Base-by-base conservation (phyloP, 2,329 filamentous ascomycete genomes). In the Xylaria sp. region DNA sequence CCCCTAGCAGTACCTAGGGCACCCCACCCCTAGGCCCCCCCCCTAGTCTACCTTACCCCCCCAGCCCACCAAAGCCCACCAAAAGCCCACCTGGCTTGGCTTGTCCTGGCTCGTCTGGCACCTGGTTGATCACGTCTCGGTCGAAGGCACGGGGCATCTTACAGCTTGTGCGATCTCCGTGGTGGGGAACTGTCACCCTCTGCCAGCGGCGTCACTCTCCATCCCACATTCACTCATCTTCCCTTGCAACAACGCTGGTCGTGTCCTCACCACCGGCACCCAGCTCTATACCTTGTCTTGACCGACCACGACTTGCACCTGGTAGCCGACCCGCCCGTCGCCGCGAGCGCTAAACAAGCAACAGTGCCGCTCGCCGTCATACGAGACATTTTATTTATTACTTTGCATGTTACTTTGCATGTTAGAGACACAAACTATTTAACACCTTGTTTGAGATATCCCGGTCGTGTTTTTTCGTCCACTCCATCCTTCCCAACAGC, bases 361-460 rank as follows among this genome's bases (percentile, higher is more conserved):
- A 37, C 69, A 66, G 70, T 74, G 69, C 74, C 70, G 72, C 71
- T 73, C 68, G 72, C 75, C 72, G 74, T 82, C 77, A 79, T 80
- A 82, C 81, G 78, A 82, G 80, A 82, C 79, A 80, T 81, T 80
- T 80, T 80, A 79, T 80, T 81, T 77, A 73, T 78, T 77, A 75
- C 75, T 76, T 78, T 71, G 25, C 27, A 53, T 53, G 50, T 53
- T 53, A 53, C 74, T 68, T 57, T 72, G 73, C 73, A 72, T 71
- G 74, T 71, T 69, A 74, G 73, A 76, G 78, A 78, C 76, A 78
- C 77, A 77, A 72, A 78, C 75, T 81, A 82, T 78, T 82, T 81
- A 81, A 79, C 77, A 78, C 74, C 71, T 75, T 75, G 75, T 77
- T 77, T 77, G 73, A 77, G 73, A 80, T 76, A 75, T 71, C 70